Percentiles rank a stretch among this genome's conserved stretches.
Evolutionary conservation across 169 alveolate species (phyloP).

Genomic region (Toxoplasma gondii): DNA sequence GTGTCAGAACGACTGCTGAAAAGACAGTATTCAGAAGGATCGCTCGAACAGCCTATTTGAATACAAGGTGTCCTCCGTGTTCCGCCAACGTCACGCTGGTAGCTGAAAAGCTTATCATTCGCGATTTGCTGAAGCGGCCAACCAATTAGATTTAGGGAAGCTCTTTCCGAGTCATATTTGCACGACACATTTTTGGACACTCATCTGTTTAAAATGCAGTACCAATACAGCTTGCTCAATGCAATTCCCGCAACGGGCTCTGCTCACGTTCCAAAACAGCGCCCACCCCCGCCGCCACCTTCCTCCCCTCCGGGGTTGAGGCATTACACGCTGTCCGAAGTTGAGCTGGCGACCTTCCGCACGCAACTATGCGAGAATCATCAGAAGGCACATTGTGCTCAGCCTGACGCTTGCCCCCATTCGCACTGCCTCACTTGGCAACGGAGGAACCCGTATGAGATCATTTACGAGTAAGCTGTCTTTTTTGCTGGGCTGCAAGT

Average conservation of each 20-base stretch:
- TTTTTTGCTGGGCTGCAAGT: background rate
- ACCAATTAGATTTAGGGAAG: too few species aligned
- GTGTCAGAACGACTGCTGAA: too few species aligned
- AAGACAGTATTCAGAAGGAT: too few species aligned
- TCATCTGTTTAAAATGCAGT: background rate
- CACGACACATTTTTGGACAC: background rate
- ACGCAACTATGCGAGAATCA: conserved; percentile 85
- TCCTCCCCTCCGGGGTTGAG: conserved; percentile 23
- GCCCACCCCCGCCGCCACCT: background rate
- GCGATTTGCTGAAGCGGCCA: too few species aligned
- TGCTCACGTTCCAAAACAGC: background rate
- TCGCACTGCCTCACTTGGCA: conserved; percentile 91
- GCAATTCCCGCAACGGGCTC: background rate
- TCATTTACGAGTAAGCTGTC: conserved; percentile 71
- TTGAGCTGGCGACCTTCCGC: conserved; percentile 82
- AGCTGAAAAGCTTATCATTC: too few species aligned
- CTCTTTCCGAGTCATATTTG: too few species aligned
- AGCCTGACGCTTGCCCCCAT: conserved; percentile 86
- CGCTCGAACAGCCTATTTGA: too few species aligned
- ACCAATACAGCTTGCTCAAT: background rate
- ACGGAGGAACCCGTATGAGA: conserved; percentile 82
- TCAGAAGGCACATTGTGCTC: conserved; percentile 79
- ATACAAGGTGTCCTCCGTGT: too few species aligned
- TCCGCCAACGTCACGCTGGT: too few species aligned
- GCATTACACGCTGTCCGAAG: conserved; percentile 58